Evolutionary conservation across 208 protist genomes (phyloP).

Genomic region (Trypanosoma brucei): DNA sequence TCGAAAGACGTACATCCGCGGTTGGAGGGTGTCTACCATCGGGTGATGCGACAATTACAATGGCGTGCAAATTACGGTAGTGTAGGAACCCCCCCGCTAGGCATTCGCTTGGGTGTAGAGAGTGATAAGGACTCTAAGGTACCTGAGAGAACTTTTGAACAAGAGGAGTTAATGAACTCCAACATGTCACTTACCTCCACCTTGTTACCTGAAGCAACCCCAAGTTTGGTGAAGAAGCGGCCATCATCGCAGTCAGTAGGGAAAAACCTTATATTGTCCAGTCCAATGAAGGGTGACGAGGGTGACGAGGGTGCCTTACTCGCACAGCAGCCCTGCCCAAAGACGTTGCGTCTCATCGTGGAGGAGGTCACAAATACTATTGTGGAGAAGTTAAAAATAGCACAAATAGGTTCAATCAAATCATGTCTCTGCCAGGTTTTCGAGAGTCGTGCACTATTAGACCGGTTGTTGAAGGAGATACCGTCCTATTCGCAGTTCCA

Average conservation of each 20-base stretch:
- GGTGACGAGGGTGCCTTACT: slow-evolving; percentile 52
- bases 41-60: slow-evolving; percentile 84
- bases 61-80: slow-evolving; percentile 78
- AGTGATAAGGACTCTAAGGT: slow-evolving; percentile 17
- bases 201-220: too few species aligned
- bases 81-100: slow-evolving; percentile 34
- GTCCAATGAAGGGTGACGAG: not conserved
- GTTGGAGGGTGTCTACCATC: slow-evolving; percentile 67
- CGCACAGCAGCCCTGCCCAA: slow-evolving; percentile 68
- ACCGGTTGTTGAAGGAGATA: slow-evolving; percentile 82
- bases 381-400: slow-evolving; percentile 59
- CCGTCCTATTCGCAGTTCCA: slow-evolving; percentile 61
- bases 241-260: not conserved
- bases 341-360: slow-evolving; percentile 76
- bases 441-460: slow-evolving; percentile 72
- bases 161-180: not conserved
- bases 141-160: slow-evolving; percentile 3
- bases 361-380: slow-evolving; percentile 58
- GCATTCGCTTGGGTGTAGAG: slow-evolving; percentile 63
- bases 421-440: slow-evolving; percentile 77
- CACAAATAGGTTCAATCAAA: slow-evolving; percentile 62
- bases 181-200: not conserved
- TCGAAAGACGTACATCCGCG: slow-evolving; percentile 53
- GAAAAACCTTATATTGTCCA: not conserved
- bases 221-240: too few species aligned